Evolutionary conservation across 371 early-diverging fungal species (phyloP), one percentile per base, ranked within the genome.

Genomic region (Lichtheimia ramosa): DNA sequence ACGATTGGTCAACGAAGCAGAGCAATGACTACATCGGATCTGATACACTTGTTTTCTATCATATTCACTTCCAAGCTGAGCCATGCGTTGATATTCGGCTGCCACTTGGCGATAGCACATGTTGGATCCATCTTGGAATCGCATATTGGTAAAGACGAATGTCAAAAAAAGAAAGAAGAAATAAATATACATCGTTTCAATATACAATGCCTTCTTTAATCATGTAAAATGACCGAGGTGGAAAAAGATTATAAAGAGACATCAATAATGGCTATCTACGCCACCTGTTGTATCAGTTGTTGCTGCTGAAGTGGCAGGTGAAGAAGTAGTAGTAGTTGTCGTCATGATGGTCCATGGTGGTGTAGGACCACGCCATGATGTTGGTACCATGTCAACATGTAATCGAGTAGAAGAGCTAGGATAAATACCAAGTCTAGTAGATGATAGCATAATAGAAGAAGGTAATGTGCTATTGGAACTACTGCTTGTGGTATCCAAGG

Each of bases 1-100:
- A 8, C 77, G 74, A 62, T 77, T 68, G 1, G 70, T 74, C 10
- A 77, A 56, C 3, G 61, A 49, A 6, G 54, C 2, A 40, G 52
- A 41, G 41, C 77, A 77, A 25, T 74, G 70, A n/a, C 66, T 49
- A 39, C 77, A 77, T 52, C 70, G 61, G 21, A 77, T 59, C 25
- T 73, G 58, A 39, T 70, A 77, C 13, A 77, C 77, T 58, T 70
- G 74, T 50, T 74, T 74, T 6, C 70, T 63, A 7, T 73, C 66
- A 40, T 69, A 73, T 13, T 67, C 71, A 43, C 60, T 63, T 2
- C 58, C 73, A 5, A 48, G 43, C 34, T 66, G 60, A 8, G 59
- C 54, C 62, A 76, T 65, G 1, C 72, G 53, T 12, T 63, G 65
- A 34, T 67, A 70, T 27, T 71, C 75, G 8, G 60, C 40, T 18